phyloP scores from a whole-genome alignment of 208 protist species.

The Trypanosoma vivax region DNA sequence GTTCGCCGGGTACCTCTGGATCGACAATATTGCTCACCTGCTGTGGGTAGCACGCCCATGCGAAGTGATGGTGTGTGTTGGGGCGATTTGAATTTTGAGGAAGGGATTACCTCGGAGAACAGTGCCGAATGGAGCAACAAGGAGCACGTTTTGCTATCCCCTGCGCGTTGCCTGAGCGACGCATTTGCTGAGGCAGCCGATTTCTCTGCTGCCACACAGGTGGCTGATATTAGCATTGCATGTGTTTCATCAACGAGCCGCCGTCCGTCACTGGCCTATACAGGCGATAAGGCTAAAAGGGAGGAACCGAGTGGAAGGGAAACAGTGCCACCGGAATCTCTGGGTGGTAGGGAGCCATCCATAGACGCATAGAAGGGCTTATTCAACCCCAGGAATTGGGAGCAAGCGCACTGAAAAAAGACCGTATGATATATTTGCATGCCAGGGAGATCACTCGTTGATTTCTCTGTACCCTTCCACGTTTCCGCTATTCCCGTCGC shows the following conservation, averaged over 20 bases:
- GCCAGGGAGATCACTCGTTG: too few relatives aligned
- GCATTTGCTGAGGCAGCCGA: conserved; percentile 29
- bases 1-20: conserved; percentile 3
- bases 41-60: neutral
- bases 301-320: too few relatives aligned
- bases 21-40: neutral
- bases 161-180: conserved; percentile 26
- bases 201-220: neutral
- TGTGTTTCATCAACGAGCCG: neutral
- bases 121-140: neutral
- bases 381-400: too few relatives aligned
- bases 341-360: too few relatives aligned
- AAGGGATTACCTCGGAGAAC: neutral
- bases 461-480: too few relatives aligned
- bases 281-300: neutral
- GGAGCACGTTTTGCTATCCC: neutral
- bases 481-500: too few relatives aligned
- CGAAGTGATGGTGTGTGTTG: conserved; percentile 11
- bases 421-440: too few relatives aligned
- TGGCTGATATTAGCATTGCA: neutral
- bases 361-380: too few relatives aligned
- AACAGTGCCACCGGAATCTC: neutral
- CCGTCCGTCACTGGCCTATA: neutral
- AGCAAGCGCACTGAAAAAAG: too few relatives aligned
- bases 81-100: neutral